A percentile compares a stretch with the other conserved stretches of the same genome.
Evolutionary conservation across 306 rosid species (phyloP).

Genomic region (Gynostemma pentaphyllum): DNA sequence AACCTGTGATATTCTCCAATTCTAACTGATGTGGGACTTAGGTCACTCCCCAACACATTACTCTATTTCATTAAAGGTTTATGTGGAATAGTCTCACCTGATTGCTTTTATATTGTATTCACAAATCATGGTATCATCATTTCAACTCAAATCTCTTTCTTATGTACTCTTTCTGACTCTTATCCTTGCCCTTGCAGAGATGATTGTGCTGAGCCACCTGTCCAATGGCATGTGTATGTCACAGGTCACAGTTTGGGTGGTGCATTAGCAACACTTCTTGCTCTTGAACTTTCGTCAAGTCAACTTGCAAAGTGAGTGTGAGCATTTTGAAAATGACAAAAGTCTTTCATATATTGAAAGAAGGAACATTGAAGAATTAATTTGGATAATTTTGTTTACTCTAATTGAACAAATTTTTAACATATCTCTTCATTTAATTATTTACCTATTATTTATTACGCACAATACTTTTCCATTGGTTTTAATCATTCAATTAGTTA

Average conservation of each 20-base stretch:
- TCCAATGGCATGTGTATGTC: conserved; percentile 76
- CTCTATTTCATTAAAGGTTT: neutral
- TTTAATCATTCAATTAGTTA: too few species aligned
- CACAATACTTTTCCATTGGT: too few species aligned
- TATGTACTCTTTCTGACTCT: neutral
- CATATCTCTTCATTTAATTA: too few species aligned
- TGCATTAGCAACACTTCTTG: conserved; percentile 89
- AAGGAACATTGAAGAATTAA: neutral
- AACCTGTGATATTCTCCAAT: too few species aligned
- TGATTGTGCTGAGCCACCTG: conserved; percentile 38
- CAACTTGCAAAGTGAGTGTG: conserved; percentile 69
- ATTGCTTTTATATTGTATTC: neutral
- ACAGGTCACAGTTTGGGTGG: conserved; percentile 99
- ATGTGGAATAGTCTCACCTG: neutral
- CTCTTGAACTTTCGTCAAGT: conserved; percentile 85
- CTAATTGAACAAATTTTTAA: neutral
- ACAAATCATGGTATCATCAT: neutral
- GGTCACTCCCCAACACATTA: too few species aligned
- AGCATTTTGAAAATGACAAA: too few species aligned
- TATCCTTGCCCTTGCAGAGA: conserved; percentile 37
- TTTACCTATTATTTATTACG: too few species aligned
- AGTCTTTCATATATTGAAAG: too few species aligned
- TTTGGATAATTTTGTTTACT: neutral
- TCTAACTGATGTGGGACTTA: too few species aligned
- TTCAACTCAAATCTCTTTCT: neutral